phyloP scores from a whole-genome alignment of 192 early-diverging fungal genomes.

The Fimicolochytrium jonesii region DNA sequence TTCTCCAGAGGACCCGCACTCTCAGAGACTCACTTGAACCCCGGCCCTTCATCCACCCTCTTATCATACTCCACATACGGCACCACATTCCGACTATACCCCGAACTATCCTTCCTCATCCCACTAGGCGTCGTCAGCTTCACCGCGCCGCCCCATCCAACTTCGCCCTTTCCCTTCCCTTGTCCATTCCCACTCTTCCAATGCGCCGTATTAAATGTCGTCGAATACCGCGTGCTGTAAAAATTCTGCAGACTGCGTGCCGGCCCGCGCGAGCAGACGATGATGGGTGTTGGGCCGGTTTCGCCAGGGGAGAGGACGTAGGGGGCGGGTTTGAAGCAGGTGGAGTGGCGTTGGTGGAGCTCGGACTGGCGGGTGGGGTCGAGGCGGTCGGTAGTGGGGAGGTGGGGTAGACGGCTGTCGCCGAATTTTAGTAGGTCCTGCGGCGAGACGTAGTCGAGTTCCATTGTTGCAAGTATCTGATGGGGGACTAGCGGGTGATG shows the following conservation, averaged over 20 bases:
- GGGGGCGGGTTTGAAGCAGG: neutral
- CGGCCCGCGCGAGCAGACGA: slow-evolving; percentile 28
- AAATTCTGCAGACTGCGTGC: slow-evolving; percentile 32
- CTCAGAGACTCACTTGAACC: slow-evolving; percentile 32
- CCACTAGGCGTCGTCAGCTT: slow-evolving; percentile 5
- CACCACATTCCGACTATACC: slow-evolving; percentile 42
- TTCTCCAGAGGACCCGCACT: neutral
- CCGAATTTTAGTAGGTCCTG: too few relatives aligned
- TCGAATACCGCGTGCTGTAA: slow-evolving; percentile 39
- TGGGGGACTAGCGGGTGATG: too few relatives aligned
- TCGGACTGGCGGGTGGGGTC: neutral
- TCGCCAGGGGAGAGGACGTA: slow-evolving; percentile 12
- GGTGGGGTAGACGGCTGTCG: neutral
- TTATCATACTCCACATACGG: slow-evolving; percentile 43
- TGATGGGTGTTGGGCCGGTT: slow-evolving; percentile 16
- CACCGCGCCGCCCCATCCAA: slow-evolving; percentile 5
- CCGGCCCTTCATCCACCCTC: slow-evolving; percentile 38
- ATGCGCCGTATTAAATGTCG: slow-evolving; percentile 29
- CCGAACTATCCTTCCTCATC: slow-evolving; percentile 34
- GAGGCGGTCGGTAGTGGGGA: neutral
- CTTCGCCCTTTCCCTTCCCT: neutral
- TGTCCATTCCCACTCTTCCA: neutral
- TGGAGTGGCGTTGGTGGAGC: neutral
- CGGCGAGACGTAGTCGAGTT: too few relatives aligned
- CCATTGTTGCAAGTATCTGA: too few relatives aligned